Percentiles rank a stretch among this genome's conserved stretches.
These are phyloP conservation scores for Lactarius sp. DNA, from an alignment of 768 basidiomycete genomes.

Conservation along the genomic window DNA sequence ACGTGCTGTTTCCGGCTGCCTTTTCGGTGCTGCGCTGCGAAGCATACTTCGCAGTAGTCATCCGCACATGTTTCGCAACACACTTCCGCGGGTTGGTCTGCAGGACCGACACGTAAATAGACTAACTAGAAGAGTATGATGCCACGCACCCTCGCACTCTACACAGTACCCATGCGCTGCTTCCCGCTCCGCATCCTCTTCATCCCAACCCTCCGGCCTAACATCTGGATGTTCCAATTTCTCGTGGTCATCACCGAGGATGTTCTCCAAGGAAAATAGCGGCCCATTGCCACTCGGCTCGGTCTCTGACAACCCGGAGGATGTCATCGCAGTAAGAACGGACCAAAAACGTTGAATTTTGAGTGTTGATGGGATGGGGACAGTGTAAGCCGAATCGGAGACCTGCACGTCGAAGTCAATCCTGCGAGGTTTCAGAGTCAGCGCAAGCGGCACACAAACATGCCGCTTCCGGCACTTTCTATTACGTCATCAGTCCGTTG, in stretches of 20 bases:
- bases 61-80: constrained; percentile 69
- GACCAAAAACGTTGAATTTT: constrained; percentile 11
- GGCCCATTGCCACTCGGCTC: constrained; percentile 16
- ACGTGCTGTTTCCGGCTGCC: constrained; percentile 66
- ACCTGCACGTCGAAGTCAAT: neutral
- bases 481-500: neutral
- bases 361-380: neutral
- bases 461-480: neutral
- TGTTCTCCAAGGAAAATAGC: constrained; percentile 61
- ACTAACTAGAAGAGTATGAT: neutral
- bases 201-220: constrained; percentile 58
- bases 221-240: constrained; percentile 50
- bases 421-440: neutral
- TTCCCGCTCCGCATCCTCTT: constrained; percentile 46
- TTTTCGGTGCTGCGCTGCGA: constrained; percentile 78
- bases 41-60: constrained; percentile 81
- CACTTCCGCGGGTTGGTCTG: constrained; percentile 81
- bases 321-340: constrained; percentile 6
- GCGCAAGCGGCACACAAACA: neutral
- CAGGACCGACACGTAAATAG: neutral
- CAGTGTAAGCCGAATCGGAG: neutral
- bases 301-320: constrained; percentile 10
- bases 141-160: constrained; percentile 76
- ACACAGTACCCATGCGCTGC: constrained; percentile 65
- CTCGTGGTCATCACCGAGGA: constrained; percentile 63